Base-by-base conservation (phyloP, 805 yeast genomes). In the Nakazawaea ambrosiae region DNA sequence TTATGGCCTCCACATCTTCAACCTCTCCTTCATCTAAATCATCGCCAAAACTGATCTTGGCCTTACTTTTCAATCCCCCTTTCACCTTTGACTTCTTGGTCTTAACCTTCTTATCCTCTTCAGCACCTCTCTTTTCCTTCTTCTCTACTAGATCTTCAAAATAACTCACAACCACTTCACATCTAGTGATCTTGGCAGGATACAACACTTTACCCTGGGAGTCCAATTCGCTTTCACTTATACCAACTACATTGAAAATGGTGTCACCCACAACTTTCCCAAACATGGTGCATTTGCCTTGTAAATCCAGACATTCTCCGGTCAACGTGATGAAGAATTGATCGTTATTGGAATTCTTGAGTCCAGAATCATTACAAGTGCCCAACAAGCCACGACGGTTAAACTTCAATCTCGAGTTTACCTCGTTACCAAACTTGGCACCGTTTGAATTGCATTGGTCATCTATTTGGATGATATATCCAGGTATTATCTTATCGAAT, bases 231-330 rank as follows among this genome's bases (percentile, higher is more conserved):
- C 68, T 61, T 27, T 70, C 72, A 3, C 63, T 52, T 4, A 81
- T 75, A 33, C 63, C 61, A 25, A 70, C 53, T 11, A 76, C 68
- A 22, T 63, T 71, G 56, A 65, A 82, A 4, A 75, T 63, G 0
- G 79, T 61, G 24, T 73, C 73, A 3, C 75, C 84, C 2, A 68
- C 67, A 11, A 80, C 60, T 41, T 72, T 69, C 2, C 89, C 90
- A 45, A 81, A 64, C 17, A 76, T 47, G 11, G 76, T 65, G 44
- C 60, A 53, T 36, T 56, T 60, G 20, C 63, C 56, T 44, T 66
- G 62, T 37, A 68, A 58, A 27, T 66, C 67, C 5, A 73, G 70
- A 10, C 68, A 45, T 11, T 70, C 70, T 6, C 55, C 61, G 5
- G 26, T 14, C 4, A 15, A 12, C 1, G 83, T 73, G 15, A 76